Percentiles rank a stretch among this genome's conserved stretches.
Evolutionary conservation across 1,284 basidiomycete species (phyloP).

Genomic region (Coniferiporia sulphurascens): DNA sequence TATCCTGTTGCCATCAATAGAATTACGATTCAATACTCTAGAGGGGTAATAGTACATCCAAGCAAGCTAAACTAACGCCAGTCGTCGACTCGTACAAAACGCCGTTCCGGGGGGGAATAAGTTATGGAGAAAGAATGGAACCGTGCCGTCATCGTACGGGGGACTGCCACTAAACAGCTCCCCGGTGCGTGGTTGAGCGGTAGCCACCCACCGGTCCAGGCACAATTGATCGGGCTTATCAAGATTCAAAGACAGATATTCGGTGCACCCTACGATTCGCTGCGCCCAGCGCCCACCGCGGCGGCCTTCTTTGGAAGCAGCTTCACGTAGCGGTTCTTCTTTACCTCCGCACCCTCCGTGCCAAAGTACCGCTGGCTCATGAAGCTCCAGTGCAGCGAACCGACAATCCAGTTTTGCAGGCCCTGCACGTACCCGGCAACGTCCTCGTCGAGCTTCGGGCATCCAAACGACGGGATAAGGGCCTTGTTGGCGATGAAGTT

Average conservation of each 20-base stretch:
- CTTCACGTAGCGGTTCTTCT: slow-evolving; percentile 18
- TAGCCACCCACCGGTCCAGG: no score
- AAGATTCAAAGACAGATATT: not conserved
- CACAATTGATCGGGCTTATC: no score
- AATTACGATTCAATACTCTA: no score
- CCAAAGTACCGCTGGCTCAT: slow-evolving; percentile 24
- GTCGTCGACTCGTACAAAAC: no score
- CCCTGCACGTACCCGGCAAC: slow-evolving; percentile 34
- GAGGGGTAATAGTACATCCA: no score
- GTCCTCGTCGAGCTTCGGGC: slow-evolving; percentile 30
- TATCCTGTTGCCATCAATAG: no score
- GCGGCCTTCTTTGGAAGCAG: slow-evolving; percentile 14
- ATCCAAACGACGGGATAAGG: slow-evolving; percentile 34
- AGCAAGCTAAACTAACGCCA: no score
- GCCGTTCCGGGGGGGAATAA: no score
- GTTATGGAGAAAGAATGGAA: no score
- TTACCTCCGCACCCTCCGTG: slow-evolving; percentile 16
- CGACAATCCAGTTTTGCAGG: slow-evolving; percentile 37
- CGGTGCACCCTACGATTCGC: not conserved
- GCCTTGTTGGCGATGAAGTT: slow-evolving; percentile 31
- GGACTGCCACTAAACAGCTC: no score
- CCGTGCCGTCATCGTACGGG: no score
- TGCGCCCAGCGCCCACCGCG: not conserved
- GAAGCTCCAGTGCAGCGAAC: slow-evolving; percentile 40
- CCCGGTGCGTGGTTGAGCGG: no score